Conservation (phyloP, 2,329 filamentous ascomycete genomes). For the Fusarium annulatum region DNA sequence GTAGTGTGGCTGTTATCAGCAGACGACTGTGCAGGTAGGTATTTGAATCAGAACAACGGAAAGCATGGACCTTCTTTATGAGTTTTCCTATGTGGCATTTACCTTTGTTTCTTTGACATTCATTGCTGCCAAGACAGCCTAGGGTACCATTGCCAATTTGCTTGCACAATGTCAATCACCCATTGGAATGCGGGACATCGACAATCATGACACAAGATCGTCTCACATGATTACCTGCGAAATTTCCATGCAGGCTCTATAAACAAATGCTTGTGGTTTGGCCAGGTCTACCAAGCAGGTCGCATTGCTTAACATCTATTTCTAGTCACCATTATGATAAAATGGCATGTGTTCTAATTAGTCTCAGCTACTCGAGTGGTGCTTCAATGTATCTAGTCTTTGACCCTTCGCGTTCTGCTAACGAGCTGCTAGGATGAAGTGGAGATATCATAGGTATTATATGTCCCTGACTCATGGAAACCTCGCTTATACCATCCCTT, state of each 20-base stretch:
- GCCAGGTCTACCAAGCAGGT: background rate
- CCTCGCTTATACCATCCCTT: background rate
- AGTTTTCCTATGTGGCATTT: background rate
- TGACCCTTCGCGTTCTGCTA: background rate
- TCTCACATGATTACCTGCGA: background rate
- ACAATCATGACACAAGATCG: background rate
- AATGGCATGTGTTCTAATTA: too few relatives aligned
- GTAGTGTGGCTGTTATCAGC: background rate
- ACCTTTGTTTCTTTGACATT: background rate
- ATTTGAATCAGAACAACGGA: slow-evolving; percentile 5
- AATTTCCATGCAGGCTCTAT: background rate
- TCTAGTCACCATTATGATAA: background rate
- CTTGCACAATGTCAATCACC: background rate
- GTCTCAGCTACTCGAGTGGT: background rate
- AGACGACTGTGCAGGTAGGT: background rate
- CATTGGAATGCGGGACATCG: slow-evolving; percentile 12
- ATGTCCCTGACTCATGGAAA: background rate
- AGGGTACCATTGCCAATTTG: background rate
- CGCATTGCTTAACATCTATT: background rate
- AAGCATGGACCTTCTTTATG: background rate
- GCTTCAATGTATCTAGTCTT: background rate
- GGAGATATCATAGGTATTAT: background rate
- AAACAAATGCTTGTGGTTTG: background rate
- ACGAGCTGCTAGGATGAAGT: background rate
- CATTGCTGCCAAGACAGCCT: background rate